Base-by-base conservation (phyloP, 1,284 basidiomycete species). In the Trichosporon asahii region DNA sequence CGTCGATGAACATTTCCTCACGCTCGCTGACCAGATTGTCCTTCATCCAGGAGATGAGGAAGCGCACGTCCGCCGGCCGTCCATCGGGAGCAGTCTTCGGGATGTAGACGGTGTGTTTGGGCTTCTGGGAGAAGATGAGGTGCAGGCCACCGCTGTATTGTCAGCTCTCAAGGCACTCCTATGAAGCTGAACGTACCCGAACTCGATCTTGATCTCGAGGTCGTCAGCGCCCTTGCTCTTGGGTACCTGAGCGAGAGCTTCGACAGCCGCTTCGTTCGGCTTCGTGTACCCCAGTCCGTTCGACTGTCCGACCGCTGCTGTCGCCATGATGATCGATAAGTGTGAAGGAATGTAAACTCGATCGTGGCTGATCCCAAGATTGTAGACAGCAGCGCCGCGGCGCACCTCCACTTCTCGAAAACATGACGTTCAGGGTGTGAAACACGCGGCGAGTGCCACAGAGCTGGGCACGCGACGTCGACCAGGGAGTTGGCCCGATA, bases 1-100 rank as follows among this genome's bases (percentile, higher is more conserved):
- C 90, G 73, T 98, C 95, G 65, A 92, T 88, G 79, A 99, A 98
- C 70, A 99, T 86, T 79, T 97, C 95, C 53, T 89, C 89, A 18
- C 96, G 86, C 79, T 96, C 94, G 73, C 88, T 90, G 76, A 98
- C 86, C 68, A 95, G 81, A 76, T 92, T 89, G 70, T 90, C 88
- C 72, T 90, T 88, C 75, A 99, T 88, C 84, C 92, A 89, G 69
- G 88, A 86, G 55, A 98, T 90, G 53, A 98, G 86, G 79, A 89
- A 91, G 1, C 88, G 84, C 73, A 98, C 85, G 76, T 94, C 89
- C 8, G 87, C 85, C 70, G 88, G 88, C 27, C 82, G 82, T 3
- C 71, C 67, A 18, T 79, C 76, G 2, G 77, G 74, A 63, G 89
- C 84, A 3, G 67, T 69, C 0, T 86, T 76, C 1, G 93, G 92